phyloP scores from a whole-genome alignment of 352 stramenopile species.

The Paralagenidium karlingii region DNA sequence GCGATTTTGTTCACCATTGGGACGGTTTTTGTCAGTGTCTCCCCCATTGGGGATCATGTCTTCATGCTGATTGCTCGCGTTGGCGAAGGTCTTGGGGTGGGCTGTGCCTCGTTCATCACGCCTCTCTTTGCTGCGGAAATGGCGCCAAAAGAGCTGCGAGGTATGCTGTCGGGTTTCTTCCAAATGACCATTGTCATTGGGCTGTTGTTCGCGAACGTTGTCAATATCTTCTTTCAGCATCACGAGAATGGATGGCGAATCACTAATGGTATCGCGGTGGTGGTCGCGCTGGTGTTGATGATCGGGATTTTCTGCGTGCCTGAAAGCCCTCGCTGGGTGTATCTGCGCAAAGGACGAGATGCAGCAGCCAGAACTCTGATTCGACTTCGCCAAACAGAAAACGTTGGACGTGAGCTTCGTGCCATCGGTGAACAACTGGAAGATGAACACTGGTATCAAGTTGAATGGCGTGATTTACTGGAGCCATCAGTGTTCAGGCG shows the following conservation, averaged over 20 bases:
- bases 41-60: conserved; percentile 2
- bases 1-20: conserved; percentile 12
- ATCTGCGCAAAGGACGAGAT: conserved; percentile 12
- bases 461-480: conserved; percentile 12
- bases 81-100: conserved; percentile 10
- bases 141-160: conserved; percentile 21
- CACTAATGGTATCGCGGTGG: conserved; percentile 14
- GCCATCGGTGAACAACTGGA: conserved; percentile 16
- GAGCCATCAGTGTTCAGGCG: conserved; percentile 12
- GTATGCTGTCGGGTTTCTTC: conserved; percentile 14
- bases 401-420: conserved; percentile 12
- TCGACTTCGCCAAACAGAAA: conserved; percentile 15
- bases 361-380: conserved; percentile 12
- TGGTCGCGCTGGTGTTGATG: conserved; percentile 14
- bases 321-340: conserved; percentile 18
- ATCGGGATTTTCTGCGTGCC: conserved; percentile 16
- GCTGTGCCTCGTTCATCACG: conserved; percentile 17
- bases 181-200: conserved; percentile 15
- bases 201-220: conserved; percentile 11
- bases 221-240: conserved; percentile 15
- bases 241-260: conserved; percentile 9
- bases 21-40: conserved; percentile 9
- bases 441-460: too few relatives aligned
- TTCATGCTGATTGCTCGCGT: conserved; percentile 9
- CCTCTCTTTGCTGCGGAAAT: conserved; percentile 22